Evolutionary conservation across 352 stramenopile genomes (phyloP).

Genomic region (Saprolegnia parasitica): DNA sequence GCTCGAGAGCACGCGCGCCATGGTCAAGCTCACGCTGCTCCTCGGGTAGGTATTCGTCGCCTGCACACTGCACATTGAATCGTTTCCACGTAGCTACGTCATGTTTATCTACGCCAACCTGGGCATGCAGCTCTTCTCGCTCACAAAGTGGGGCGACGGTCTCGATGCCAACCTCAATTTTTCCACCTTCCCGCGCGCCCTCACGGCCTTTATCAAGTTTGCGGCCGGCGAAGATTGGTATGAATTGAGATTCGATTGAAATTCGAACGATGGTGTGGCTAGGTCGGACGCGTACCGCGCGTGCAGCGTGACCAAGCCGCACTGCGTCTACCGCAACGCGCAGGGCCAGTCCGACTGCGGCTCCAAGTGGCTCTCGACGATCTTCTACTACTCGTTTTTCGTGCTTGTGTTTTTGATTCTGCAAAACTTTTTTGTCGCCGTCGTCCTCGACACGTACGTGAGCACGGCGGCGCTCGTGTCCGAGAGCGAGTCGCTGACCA

Average conservation of each 20-base stretch:
- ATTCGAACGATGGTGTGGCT: not conserved
- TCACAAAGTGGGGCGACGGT: slow-evolving; percentile 71
- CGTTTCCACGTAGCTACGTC: slow-evolving; percentile 32
- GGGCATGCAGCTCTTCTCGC: slow-evolving; percentile 74
- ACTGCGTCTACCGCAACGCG: slow-evolving; percentile 46
- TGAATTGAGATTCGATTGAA: not conserved
- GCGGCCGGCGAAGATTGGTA: slow-evolving; percentile 81
- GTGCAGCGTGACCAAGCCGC: slow-evolving; percentile 51
- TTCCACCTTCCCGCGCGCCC: slow-evolving; percentile 69
- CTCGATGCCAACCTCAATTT: slow-evolving; percentile 70
- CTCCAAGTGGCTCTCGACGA: slow-evolving; percentile 47
- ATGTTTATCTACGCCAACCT: slow-evolving; percentile 80
- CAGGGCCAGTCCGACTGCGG: slow-evolving; percentile 58
- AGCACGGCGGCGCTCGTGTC: slow-evolving; percentile 54
- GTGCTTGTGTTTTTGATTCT: slow-evolving; percentile 71
- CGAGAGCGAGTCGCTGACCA: slow-evolving; percentile 49
- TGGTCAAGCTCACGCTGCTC: slow-evolving; percentile 74
- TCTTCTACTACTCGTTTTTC: slow-evolving; percentile 82
- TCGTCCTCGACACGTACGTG: slow-evolving; percentile 79
- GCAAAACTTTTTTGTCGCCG: slow-evolving; percentile 77
- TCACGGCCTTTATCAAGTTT: slow-evolving; percentile 76
- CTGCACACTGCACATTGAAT: not conserved
- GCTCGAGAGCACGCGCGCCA: slow-evolving; percentile 54
- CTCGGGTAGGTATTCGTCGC: slow-evolving; percentile 43
- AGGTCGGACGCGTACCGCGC: slow-evolving; percentile 58